A percentile compares a stretch with the other conserved stretches of the same genome.
phyloP scores from a whole-genome alignment of 352 stramenopile species.

The Phytophthora citrophthora region DNA sequence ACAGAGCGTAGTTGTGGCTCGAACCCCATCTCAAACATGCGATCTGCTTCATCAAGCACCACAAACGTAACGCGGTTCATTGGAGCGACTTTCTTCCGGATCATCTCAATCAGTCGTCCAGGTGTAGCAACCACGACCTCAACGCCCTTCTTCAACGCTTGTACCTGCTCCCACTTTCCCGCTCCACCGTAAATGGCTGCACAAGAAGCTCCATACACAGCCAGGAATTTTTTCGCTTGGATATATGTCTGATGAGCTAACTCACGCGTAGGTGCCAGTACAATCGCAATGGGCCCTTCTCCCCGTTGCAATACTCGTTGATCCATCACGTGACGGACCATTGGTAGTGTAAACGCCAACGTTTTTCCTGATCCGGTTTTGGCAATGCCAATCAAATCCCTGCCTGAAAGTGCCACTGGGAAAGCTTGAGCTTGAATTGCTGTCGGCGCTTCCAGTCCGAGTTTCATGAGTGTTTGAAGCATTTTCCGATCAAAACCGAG shows the following conservation, averaged over 20 bases:
- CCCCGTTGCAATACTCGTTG: conserved; percentile 76
- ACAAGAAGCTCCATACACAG: conserved; percentile 70
- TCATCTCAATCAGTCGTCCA: conserved; percentile 84
- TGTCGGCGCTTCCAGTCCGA: conserved; percentile 76
- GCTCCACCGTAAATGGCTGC: conserved; percentile 81
- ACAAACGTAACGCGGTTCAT: conserved; percentile 85
- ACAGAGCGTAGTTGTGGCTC: conserved; percentile 84
- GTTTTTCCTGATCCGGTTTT: conserved; percentile 99
- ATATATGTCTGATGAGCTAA: conserved; percentile 88
- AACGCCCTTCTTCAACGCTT: conserved; percentile 70
- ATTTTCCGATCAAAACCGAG: conserved; percentile 72
- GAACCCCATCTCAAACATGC: conserved; percentile 93
- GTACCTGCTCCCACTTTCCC: conserved; percentile 87
- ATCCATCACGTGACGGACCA: conserved; percentile 91
- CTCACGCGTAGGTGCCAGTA: conserved; percentile 82
- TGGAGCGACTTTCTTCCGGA: conserved; percentile 70
- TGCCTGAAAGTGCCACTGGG: conserved; percentile 73
- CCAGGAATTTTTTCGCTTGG: conserved; percentile 86
- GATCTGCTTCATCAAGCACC: conserved; percentile 89
- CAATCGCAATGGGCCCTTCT: conserved; percentile 82
- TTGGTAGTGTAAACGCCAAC: conserved; percentile 96
- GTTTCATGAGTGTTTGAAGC: conserved; percentile 71
- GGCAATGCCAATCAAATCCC: conserved; percentile 88
- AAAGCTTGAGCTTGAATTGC: conserved; percentile 88
- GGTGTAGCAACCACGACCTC: conserved; percentile 85